Evolutionary conservation across 2,329 filamentous ascomycete species (phyloP), one percentile per base, ranked within the genome.

Genomic region (Colletotrichum abscissum): DNA sequence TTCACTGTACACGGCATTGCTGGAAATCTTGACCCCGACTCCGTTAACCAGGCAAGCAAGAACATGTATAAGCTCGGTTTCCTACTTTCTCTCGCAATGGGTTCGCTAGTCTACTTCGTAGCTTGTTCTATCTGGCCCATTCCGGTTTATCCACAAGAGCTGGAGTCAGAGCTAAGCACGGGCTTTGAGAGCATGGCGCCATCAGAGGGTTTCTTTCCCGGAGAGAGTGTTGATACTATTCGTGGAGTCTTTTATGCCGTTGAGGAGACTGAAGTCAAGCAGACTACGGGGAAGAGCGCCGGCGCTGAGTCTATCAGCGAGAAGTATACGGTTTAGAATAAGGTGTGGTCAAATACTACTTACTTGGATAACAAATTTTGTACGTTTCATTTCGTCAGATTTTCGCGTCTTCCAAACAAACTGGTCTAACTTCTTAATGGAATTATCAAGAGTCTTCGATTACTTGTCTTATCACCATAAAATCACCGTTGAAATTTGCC

Each of bases 41-140:
- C 74, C 8, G 68, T 79, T 26, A 76, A 74, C 57, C 56, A 75
- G 26, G 77, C 78, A 3, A 76, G 75, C 19, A 69, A 72, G 26
- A 72, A 78, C 64, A 78, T 79, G 77, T 79, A 79, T 69, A 79
- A 69, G 72, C 75, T 79, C 60, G 78, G 78, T 0, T 79, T 77
- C 69, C 22, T 81, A 11, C 64, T 80, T 30, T 79, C 78, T 0
- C 76, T 80, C 46, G 55, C 75, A 3, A 77, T 78, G 26, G 76
- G 77, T 1, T 74, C 75, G 12, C 30, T 78, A 7, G 67, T 80
- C 2, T 81, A 81, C 74, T 72, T 76, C 22, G 60, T 78, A 1
- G 69, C 72, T 4, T 71, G 59, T 4, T 33, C 63, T 2, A 74
- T 80, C 46, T 64, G 76, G 56, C 78, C 76, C 55, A 72, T 66